A percentile compares a stretch with the other conserved stretches of the same genome.
Evolutionary conservation across 495 filamentous ascomycete genomes (phyloP).

Genomic region (Podospora sp.): DNA sequence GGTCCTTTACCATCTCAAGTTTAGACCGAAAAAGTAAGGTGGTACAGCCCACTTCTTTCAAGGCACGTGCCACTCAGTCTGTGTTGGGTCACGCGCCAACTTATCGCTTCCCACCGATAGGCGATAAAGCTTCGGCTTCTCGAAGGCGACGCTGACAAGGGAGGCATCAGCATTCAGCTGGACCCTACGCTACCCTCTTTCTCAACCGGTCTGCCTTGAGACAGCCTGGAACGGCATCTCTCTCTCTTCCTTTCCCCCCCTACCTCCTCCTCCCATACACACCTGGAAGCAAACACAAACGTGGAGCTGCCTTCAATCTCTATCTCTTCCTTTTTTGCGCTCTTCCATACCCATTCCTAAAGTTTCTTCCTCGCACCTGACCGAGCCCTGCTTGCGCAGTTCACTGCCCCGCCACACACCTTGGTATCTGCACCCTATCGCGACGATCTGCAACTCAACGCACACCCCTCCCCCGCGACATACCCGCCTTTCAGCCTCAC

Average conservation of each 20-base stretch:
- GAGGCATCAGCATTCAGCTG: constrained; percentile 10
- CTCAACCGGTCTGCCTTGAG: background rate
- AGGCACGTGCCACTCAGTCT: constrained; percentile 39
- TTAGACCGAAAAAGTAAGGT: constrained; percentile 19
- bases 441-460: constrained; percentile 5
- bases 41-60: constrained; percentile 13
- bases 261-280: background rate
- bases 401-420: background rate
- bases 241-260: constrained; percentile 1
- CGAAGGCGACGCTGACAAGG: constrained; percentile 22
- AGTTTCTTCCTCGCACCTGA: background rate
- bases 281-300: background rate
- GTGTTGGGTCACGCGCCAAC: constrained; percentile 37
- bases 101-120: constrained; percentile 31
- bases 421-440: constrained; percentile 4
- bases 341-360: background rate
- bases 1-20: background rate
- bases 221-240: background rate
- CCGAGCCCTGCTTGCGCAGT: background rate
- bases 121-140: constrained; percentile 32
- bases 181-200: background rate
- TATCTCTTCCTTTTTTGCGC: background rate
- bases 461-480: constrained; percentile 1
- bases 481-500: background rate
- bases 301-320: background rate